phyloP scores from a whole-genome alignment of 2,329 filamentous ascomycete species.

The Diaporthe caulivora region DNA sequence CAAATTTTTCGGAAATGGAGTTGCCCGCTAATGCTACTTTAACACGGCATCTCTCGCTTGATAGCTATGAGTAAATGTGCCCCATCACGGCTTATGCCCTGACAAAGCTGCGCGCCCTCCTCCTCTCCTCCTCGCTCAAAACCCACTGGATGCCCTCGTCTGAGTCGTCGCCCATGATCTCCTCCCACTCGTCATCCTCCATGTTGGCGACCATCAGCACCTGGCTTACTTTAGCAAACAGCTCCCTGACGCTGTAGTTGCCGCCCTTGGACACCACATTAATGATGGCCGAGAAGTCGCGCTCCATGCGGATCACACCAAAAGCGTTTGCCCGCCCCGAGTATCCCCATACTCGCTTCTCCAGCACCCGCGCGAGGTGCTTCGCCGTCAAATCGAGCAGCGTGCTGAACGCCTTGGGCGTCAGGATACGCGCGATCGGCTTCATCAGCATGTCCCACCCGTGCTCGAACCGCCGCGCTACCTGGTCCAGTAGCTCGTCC shows the following conservation, averaged over 20 bases:
- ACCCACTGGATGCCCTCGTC: constrained; percentile 80
- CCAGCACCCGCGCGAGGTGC: constrained; percentile 82
- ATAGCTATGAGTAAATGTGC: neutral
- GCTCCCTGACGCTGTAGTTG: constrained; percentile 82
- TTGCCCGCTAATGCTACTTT: constrained; percentile 24
- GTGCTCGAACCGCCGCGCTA: constrained; percentile 83
- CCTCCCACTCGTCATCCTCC: constrained; percentile 96
- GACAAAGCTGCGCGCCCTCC: constrained; percentile 78
- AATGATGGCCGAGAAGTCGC: constrained; percentile 84
- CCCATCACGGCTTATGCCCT: constrained; percentile 41
- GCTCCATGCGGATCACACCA: constrained; percentile 85
- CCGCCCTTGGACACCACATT: constrained; percentile 75
- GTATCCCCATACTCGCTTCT: constrained; percentile 88
- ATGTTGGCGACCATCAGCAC: constrained; percentile 90
- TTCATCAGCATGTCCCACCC: constrained; percentile 89
- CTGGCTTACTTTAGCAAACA: constrained; percentile 82
- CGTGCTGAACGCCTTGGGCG: constrained; percentile 79
- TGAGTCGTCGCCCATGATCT: constrained; percentile 66
- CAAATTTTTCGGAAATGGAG: neutral
- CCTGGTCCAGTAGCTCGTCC: constrained; percentile 71
- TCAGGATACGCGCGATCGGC: constrained; percentile 88
- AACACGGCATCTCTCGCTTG: neutral
- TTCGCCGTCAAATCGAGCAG: constrained; percentile 80
- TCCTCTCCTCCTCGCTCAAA: constrained; percentile 79
- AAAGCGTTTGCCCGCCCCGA: constrained; percentile 83